Base-by-base conservation (phyloP, 352 stramenopile genomes). In the Globisporangium recalcitrans region DNA sequence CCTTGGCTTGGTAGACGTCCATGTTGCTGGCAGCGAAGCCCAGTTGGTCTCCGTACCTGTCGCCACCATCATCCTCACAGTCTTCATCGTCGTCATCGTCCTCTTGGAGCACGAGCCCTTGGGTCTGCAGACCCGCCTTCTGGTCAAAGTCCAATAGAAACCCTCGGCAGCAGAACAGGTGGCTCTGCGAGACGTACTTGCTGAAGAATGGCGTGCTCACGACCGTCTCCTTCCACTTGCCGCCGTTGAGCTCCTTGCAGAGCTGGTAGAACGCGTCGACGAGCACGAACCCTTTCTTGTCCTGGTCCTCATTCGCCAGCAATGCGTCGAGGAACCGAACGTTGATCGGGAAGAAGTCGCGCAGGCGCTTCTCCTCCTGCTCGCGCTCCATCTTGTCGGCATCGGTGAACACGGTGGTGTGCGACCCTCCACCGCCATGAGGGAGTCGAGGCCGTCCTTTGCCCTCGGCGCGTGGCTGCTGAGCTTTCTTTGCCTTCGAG, bases 61-160 rank as follows among this genome's bases (percentile, higher is more conserved):
- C 57, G 0, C 52, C 51, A 21, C 47, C 66, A 0, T 58, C 52
- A 4, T 22, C 62, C 0, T 55, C 47, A 4, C 16, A 14, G 0
- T 40, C 63, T n/a, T 49, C 34, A 1, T 59, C 59, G 7, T 73
- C 63, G 26, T 69, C 68, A 3, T 69, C 73, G n/a, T 83, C 76
- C 44, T 88, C 76, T 61, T 87, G 77, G n/a, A 85, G 29, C 3
- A 85, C 70, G n/a, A 91, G 58, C 13, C 61, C 66, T 58, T 88
- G 76, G 0, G 75, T 71, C 62, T 85, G 80, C 0, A 89, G 61
- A 9, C 80, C 78, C 1, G 63, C 67, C 10, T 74, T 73, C 3
- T 71, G 64, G 36, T 91, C 78, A 52, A 86, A 79, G 44, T 91
- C 78, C 22, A 91, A 67, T 13, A 91, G 63, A 51, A 91, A 78